These are phyloP conservation scores for Backusella morwellensis DNA, from an alignment of 192 early-diverging fungal genomes.

Conservation along the genomic window DNA sequence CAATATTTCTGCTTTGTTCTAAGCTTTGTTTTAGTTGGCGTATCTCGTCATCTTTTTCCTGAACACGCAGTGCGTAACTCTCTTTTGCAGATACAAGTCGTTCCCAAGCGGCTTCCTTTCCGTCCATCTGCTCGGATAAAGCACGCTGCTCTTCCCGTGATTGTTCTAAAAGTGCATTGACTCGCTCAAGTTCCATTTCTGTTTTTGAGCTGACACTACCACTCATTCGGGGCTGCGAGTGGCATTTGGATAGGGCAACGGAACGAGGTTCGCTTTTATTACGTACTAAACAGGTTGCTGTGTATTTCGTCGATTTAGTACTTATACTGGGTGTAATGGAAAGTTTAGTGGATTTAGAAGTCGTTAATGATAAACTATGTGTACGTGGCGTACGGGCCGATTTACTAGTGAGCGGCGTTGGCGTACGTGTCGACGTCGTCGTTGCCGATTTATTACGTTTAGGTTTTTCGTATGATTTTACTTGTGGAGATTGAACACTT, in stretches of 20 bases:
- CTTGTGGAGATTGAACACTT: background rate
- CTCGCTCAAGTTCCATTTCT: slow-evolving; percentile 5
- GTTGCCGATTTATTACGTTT: slow-evolving; percentile 1
- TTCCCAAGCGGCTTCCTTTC: slow-evolving; percentile 26
- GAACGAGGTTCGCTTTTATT: slow-evolving; percentile 3
- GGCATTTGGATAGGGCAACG: background rate
- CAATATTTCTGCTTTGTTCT: background rate
- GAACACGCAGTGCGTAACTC: slow-evolving; percentile 20
- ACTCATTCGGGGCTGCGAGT: background rate
- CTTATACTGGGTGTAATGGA: background rate
- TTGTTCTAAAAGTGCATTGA: slow-evolving; percentile 19
- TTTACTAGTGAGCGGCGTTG: background rate
- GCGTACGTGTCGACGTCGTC: background rate
- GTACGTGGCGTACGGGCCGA: slow-evolving; percentile 4
- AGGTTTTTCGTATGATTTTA: slow-evolving; percentile 3
- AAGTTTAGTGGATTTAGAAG: background rate
- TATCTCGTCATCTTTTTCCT: slow-evolving; percentile 23
- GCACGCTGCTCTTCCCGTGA: slow-evolving; percentile 10
- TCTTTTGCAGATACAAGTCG: slow-evolving; percentile 29
- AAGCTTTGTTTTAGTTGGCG: background rate
- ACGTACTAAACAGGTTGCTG: background rate
- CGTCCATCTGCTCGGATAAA: slow-evolving; percentile 15
- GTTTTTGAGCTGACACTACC: slow-evolving; percentile 2
- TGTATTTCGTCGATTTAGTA: background rate
- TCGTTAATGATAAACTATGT: background rate